Percentiles rank a stretch among this genome's conserved stretches.
These are phyloP conservation scores for Stygiomarasmius scandens DNA, from an alignment of 1,284 basidiomycete species.

Conservation along the genomic window DNA sequence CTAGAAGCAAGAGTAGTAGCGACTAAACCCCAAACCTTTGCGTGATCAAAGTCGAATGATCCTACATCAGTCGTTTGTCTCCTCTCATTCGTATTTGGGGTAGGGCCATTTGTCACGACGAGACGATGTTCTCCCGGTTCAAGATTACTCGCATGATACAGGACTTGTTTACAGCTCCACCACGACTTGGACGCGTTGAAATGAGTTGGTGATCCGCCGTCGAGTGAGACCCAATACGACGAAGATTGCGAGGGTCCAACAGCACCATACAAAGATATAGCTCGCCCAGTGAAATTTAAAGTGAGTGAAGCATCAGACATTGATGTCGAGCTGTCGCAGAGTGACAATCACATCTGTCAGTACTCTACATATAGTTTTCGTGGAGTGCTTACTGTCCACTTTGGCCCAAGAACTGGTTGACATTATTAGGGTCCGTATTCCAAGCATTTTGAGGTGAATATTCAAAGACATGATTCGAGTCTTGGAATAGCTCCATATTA, in stretches of 20 bases:
- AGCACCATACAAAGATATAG: slow-evolving; percentile 24
- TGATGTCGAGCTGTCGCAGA: slow-evolving; percentile 26
- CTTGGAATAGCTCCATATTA: slow-evolving; percentile 7
- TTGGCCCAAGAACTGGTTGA: slow-evolving; percentile 8
- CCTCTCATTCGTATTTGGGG: neutral
- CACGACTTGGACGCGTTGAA: slow-evolving; percentile 17
- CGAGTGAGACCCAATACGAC: slow-evolving; percentile 24
- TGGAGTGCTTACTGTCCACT: slow-evolving; percentile 36
- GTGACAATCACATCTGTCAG: neutral
- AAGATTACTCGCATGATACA: slow-evolving; percentile 26
- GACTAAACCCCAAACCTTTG: slow-evolving; percentile 11
- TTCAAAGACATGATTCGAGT: slow-evolving; percentile 13
- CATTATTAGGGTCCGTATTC: slow-evolving; percentile 6
- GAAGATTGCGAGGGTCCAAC: slow-evolving; percentile 21
- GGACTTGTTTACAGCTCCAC: slow-evolving; percentile 10
- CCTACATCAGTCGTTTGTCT: neutral
- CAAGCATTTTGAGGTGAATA: slow-evolving; percentile 19
- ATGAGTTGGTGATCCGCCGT: slow-evolving; percentile 9
- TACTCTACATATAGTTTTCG: too few relatives aligned
- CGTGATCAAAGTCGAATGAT: slow-evolving; percentile 5
- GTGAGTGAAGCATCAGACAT: slow-evolving; percentile 25
- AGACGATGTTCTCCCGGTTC: slow-evolving; percentile 23
- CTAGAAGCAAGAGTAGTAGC: too few relatives aligned
- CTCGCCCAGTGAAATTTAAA: slow-evolving; percentile 31
- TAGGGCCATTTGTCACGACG: slow-evolving; percentile 13